Conservation (phyloP, 805 yeast genomes). For the Starmera amethionina region DNA sequence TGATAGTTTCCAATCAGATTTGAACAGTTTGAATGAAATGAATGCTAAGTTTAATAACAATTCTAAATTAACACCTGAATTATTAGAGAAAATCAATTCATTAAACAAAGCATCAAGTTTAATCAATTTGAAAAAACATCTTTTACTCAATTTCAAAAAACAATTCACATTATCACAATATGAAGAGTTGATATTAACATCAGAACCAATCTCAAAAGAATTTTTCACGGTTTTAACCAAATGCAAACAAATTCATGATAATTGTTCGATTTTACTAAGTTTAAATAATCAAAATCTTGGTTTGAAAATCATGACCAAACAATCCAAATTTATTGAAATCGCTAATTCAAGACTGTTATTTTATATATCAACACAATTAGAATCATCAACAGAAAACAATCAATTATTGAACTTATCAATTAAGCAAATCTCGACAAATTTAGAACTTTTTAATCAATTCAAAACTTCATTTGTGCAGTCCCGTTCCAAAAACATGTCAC, state of each 20-base stretch:
- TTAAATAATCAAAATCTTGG: slow-evolving; percentile 62
- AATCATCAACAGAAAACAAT: no score
- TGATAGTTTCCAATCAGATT: slow-evolving; percentile 17
- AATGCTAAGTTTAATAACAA: slow-evolving; percentile 7
- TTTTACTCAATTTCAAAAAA: slow-evolving; percentile 44
- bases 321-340: slow-evolving; percentile 38
- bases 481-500: slow-evolving; percentile 53
- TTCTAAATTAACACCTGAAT: slow-evolving; percentile 7
- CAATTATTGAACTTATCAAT: slow-evolving; percentile 21
- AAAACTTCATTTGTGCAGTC: slow-evolving; percentile 54
- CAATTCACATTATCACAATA: slow-evolving; percentile 61
- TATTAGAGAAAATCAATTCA: slow-evolving; percentile 9
- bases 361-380: slow-evolving; percentile 9
- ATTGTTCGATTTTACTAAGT: slow-evolving; percentile 62
- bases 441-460: slow-evolving; percentile 47
- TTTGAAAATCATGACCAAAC: slow-evolving; percentile 48
- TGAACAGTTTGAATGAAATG: slow-evolving; percentile 11
- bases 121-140: slow-evolving; percentile 33
- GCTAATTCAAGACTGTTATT: slow-evolving; percentile 47
- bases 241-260: slow-evolving; percentile 53
- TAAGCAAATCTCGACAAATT: slow-evolving; percentile 27
- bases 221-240: slow-evolving; percentile 53
- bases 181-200: slow-evolving; percentile 52
- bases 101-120: slow-evolving; percentile 12
- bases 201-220: slow-evolving; percentile 31